Evolutionary conservation across 768 basidiomycete species (phyloP), one percentile per base, ranked within the genome.

Genomic region (Sutorius australiensis): DNA sequence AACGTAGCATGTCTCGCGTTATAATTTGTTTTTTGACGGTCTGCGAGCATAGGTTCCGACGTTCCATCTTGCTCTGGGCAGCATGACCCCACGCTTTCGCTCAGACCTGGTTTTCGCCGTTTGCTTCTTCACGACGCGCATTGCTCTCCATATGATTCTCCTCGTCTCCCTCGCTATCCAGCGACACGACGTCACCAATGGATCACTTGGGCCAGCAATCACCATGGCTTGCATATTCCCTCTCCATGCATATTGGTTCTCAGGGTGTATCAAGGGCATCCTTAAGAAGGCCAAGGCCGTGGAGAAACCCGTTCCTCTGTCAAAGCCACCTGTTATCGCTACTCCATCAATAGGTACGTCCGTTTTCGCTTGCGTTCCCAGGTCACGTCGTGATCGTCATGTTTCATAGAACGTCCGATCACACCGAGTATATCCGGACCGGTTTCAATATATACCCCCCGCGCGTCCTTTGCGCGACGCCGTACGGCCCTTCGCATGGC

Each of bases 161-260:
- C 58, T 70, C n/a, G 40, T 65, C 17, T 56, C 72, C 0, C 73
- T 73, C 37, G 38, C 64, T 44, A 32, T 64, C 3, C 67, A 71
- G 47, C 65, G 77, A 21, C 39, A 59, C 0, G 56, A 64, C 5
- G 56, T 61, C 32, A 62, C 72, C 4, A 59, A 53, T 0, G 73
- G 75, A 12, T 75, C 75, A 1, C 67, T 62, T 37, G 55, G 73
- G 3, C 81, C 81, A 1, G 65, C 69, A 0, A 55, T 67, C 28
- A 54, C 80, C 48, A 68, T 80, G 49, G 55, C 62, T 7, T 53
- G 64, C 43, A 74, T 80, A 27, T 71, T 80, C 33, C 75, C 78
- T 9, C 63, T 84, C 44, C 82, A 84, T 55, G 74, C 72, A 2
- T 59, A 72, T 34, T 84, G 82, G 82, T 83, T 84, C 66, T 47